Evolutionary conservation across 148 eudicot genomes (phyloP), one percentile per base, ranked within the genome.

Genomic region (Pharnaceum exiguum): DNA sequence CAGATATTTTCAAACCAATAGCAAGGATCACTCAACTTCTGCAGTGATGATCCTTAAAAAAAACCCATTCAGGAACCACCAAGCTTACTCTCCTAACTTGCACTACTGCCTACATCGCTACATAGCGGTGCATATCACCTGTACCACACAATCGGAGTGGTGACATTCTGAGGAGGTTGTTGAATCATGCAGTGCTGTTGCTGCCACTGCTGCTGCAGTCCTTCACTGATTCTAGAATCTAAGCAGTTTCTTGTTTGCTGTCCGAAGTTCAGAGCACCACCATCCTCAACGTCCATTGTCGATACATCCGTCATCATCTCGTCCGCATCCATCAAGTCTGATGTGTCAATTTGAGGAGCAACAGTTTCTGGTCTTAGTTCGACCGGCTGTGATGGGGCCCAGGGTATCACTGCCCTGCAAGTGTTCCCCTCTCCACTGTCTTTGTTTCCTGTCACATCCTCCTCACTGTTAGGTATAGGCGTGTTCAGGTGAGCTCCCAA

Each of bases 151-250:
- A 87, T 24, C 1, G 97, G 97, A 11, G 84, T 63, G 0, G 79
- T 25, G 2, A 61, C 49, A 56, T 77, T 75, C 25, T 82, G 76
- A 8, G 82, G 85, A 46, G 83, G 78, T 68, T 76, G 89, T 3
- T 89, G 79, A 53, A 84, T 45, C 74, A 79, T 67, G 73, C 96
- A 91, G 53, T 82, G 88, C n/a, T 79, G 95, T 43, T 80, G 86
- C 51, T 76, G 91, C 95, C 88, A 79, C 25, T 77, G 84, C 51
- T 76, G 71, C 5, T 75, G 70, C n/a, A 80, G 26, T 10, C 73
- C 80, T 39, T 63, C 77, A 13, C 15, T 77, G 16, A 45, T 16
- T 19, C 50, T 60, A 27, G 45, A 31, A 25, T 27, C 30, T 16
- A 5, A 51, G 33, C 13, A 54, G 3, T 54, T 68, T 38, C 19